Evolutionary conservation across 495 filamentous ascomycete species (phyloP), one percentile per base, ranked within the genome.

Genomic region (Parmelia sp.): DNA sequence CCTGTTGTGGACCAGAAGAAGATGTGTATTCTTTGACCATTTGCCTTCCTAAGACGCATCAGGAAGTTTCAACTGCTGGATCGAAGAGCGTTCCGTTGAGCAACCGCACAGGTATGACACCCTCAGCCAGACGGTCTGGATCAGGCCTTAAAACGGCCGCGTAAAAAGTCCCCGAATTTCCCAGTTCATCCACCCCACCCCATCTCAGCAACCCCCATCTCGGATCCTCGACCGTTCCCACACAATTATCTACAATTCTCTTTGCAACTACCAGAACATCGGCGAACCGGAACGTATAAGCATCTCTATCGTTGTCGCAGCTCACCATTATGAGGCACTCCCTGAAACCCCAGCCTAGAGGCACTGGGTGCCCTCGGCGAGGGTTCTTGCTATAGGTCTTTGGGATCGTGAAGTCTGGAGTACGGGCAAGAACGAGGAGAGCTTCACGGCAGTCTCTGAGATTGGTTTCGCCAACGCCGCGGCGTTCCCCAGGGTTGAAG

Each of bases 211-310:
- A 2, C 5, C 49, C 49, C 25, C 25, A 53, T 31, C 4, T 49
- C 11, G 4, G 4, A 14, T 1, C 4, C 27, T 0, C 14, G 1
- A 6, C 10, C 11, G 8, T 51, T 51, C 49, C 49, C 25, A 53
- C 27, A 31, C 49, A 53, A 17, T 15, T 37, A 10, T 58, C 56
- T 23, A 58, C 33, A 12, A 58, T 0, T 25, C 21, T 15, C 25
- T 39, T 58, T 15, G 56, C 56, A 12, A 58, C 19, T 25, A 23
- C n/a, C 21, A 58, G 19, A 39, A 58, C 33, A 58, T 58, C 56
- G 21, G 56, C 56, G 19, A 27, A 39, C 1, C 56, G 56, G 27
- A 58, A 58, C 9, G 37, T 31, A 7, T 58, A 36, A 27, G 56
- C 33, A 39, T 58, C 56, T 12, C 23, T 23, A 31, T 58, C 56